Evolutionary conservation across 1,284 basidiomycete genomes (phyloP).

Genomic region (Marasmius sp.): DNA sequence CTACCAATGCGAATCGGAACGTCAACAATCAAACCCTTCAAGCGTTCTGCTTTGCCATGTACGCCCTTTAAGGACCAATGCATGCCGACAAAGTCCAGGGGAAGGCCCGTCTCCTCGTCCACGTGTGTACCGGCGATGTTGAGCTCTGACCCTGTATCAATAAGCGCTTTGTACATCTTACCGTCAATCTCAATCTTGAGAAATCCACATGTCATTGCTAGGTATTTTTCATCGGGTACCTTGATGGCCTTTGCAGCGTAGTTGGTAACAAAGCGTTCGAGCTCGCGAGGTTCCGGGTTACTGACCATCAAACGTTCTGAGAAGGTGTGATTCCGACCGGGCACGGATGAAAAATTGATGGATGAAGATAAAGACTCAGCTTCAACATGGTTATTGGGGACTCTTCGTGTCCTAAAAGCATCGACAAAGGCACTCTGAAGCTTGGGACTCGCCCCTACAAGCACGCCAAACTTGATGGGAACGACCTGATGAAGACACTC

Average conservation of each 20-base stretch:
- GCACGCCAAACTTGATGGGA: not conserved
- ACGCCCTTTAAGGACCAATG: constrained; percentile 29
- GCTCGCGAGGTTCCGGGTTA: not conserved
- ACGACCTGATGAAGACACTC: not conserved
- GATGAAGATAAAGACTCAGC: not conserved
- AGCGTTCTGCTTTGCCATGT: constrained; percentile 18
- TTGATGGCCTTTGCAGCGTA: not conserved
- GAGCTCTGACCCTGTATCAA: constrained; percentile 24
- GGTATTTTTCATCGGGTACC: not conserved
- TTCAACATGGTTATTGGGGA: not conserved
- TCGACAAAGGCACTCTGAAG: not conserved
- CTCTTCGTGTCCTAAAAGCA: not conserved
- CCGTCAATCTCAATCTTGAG: constrained; percentile 3
- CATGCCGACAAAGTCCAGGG: constrained; percentile 24
- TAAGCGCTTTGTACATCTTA: constrained; percentile 9
- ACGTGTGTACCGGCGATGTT: constrained; percentile 15
- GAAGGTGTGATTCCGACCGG: not conserved
- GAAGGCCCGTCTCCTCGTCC: constrained; percentile 2
- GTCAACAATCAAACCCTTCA: constrained; percentile 21
- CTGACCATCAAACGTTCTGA: not conserved
- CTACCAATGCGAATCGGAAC: not conserved
- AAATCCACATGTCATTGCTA: constrained; percentile 8
- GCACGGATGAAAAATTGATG: not conserved
- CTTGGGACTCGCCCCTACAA: not conserved
- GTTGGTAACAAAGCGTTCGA: not conserved